Evolutionary conservation across 2,329 filamentous ascomycete genomes (phyloP).

Genomic region (Leptographium radiaticola): DNA sequence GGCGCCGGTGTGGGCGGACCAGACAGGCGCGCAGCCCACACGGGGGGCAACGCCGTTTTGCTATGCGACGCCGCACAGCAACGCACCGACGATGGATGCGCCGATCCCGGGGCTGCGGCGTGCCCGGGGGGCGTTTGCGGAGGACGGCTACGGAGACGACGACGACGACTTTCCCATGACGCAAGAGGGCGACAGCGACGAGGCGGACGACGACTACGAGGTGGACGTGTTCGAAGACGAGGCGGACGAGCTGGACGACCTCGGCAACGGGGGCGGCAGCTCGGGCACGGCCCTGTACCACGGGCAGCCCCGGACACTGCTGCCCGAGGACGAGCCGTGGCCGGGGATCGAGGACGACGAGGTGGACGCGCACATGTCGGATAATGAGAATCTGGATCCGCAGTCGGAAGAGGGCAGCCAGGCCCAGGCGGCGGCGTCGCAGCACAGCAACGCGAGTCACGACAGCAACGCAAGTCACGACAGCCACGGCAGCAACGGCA

Average conservation of each 20-base stretch:
- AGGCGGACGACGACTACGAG: constrained; percentile 15
- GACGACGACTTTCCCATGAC: constrained; percentile 16
- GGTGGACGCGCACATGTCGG: constrained; percentile 21
- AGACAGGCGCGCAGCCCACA: constrained; percentile 20
- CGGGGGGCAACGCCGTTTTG: constrained; percentile 45
- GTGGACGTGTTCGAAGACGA: constrained; percentile 19
- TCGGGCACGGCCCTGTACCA: not conserved
- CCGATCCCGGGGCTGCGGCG: constrained; percentile 14
- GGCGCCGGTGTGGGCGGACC: constrained; percentile 6
- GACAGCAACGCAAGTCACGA: not conserved
- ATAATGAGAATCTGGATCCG: constrained; percentile 40
- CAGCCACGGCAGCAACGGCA: not conserved
- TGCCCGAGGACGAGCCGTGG: constrained; percentile 43
- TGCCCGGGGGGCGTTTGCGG: constrained; percentile 9
- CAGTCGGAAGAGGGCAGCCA: constrained; percentile 10
- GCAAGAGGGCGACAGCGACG: constrained; percentile 23
- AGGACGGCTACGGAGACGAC: constrained; percentile 14
- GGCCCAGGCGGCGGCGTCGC: not conserved
- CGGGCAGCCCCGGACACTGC: constrained; percentile 5
- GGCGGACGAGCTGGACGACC: constrained; percentile 11
- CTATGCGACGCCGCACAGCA: constrained; percentile 67
- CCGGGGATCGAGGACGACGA: constrained; percentile 37
- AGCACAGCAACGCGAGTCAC: not conserved
- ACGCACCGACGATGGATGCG: constrained; percentile 32
- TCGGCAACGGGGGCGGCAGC: not conserved